Conservation (phyloP, 371 early-diverging fungal species). For the Mucor sp. region DNA sequence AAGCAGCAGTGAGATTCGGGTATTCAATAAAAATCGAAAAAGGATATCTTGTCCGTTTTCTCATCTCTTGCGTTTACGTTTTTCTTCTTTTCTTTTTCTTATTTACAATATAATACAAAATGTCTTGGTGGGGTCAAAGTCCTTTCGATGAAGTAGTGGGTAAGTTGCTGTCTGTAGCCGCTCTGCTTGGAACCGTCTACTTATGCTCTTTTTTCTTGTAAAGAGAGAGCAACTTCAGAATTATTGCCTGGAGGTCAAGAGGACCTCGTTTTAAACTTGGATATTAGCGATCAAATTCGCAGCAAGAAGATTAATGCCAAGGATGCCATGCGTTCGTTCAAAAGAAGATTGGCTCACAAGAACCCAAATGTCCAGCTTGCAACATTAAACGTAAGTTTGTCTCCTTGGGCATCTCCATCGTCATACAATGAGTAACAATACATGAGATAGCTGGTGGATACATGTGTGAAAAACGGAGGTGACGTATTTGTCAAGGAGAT, state of each 20-base stretch:
- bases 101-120: constrained; percentile 17
- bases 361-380: constrained; percentile 95
- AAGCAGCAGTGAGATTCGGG: background rate
- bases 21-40: background rate
- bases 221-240: constrained; percentile 91
- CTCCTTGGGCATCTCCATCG: background rate
- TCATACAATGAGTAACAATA: background rate
- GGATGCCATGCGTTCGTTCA: constrained; percentile 76
- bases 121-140: constrained; percentile 50
- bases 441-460: constrained; percentile 77
- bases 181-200: background rate
- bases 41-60: background rate
- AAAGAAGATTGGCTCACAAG: constrained; percentile 74
- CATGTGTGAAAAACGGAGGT: constrained; percentile 95
- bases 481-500: constrained; percentile 86
- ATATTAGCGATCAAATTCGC: constrained; percentile 92
- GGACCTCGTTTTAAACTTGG: constrained; percentile 81
- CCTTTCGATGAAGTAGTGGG: constrained; percentile 49
- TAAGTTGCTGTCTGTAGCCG: constrained; percentile 4
- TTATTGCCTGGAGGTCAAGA: constrained; percentile 83
- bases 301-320: constrained; percentile 84
- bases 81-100: constrained; percentile 15
- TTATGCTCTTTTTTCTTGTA: constrained; percentile 20
- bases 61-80: background rate
- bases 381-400: constrained; percentile 72